These are phyloP conservation scores for Artomyces pyxidatus DNA, from an alignment of 768 basidiomycete species.

Conservation along the genomic window DNA sequence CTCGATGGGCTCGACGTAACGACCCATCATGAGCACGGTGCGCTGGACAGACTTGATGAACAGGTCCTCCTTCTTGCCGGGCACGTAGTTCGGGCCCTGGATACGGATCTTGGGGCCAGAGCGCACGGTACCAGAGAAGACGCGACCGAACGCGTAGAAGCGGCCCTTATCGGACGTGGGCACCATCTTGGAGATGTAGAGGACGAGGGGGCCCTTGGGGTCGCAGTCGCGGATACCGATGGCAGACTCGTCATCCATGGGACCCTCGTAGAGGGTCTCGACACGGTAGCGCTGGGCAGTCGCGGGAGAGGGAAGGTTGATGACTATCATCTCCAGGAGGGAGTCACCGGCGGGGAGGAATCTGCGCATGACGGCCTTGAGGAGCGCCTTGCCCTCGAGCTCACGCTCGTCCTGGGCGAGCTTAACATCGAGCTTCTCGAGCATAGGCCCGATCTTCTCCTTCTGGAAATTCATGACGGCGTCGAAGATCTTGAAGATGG, in stretches of 20 bases:
- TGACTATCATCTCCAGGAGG: constrained; percentile 99
- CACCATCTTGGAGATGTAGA: constrained; percentile 99
- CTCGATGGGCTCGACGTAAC: constrained; percentile 96
- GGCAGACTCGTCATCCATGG: constrained; percentile 99
- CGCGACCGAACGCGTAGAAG: constrained; percentile 99
- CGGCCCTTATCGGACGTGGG: constrained; percentile 99
- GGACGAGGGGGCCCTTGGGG: constrained; percentile 90
- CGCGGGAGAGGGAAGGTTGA: constrained; percentile 94
- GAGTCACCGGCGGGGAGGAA: constrained; percentile 99
- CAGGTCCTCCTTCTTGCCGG: constrained; percentile 97
- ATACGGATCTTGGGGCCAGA: constrained; percentile 98
- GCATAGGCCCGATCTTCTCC: constrained; percentile 72
- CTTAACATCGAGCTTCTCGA: constrained; percentile 94
- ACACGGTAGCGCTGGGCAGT: constrained; percentile 99
- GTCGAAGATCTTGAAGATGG: constrained; percentile 98
- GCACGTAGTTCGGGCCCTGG: constrained; percentile 97
- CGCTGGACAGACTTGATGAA: constrained; percentile 98
- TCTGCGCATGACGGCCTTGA: constrained; percentile 98
- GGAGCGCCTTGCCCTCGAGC: constrained; percentile 88
- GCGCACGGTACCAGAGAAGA: constrained; percentile 97
- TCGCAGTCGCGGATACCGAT: constrained; percentile 98
- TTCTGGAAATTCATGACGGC: constrained; percentile 99
- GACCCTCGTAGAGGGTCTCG: constrained; percentile 98
- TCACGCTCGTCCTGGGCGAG: constrained; percentile 85
- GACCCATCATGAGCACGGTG: constrained; percentile 99